Base-by-base conservation (phyloP, 2,329 filamentous ascomycete species). In the Beauveria scarabaeidicola region DNA sequence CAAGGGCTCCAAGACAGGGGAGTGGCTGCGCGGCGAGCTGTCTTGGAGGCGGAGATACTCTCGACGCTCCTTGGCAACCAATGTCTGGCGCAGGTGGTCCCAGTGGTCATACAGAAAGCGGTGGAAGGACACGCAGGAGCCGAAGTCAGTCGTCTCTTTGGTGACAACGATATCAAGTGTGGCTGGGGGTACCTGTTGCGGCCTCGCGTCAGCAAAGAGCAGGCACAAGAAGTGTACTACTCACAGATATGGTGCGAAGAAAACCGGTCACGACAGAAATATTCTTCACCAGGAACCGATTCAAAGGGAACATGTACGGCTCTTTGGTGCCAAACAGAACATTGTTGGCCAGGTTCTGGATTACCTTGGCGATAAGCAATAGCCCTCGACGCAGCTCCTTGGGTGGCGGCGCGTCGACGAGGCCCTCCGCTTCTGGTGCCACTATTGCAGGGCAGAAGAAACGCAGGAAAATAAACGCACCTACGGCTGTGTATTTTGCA, bases 361-460 rank as follows among this genome's bases (percentile, higher is more conserved):
- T 81, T 61, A 89, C 82, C 67, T 89, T 89, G 53, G 86, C 85
- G 64, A 89, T 88, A 36, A 89, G 77, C 32, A 89, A 76, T 6
- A 89, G 75, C 4, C 86, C 85, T 58, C 86, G 79, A 19, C 86
- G 79, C 82, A 88, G 86, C 65, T 87, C 85, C 68, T 87, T 88
- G 1, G 85, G 85, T 6, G 85, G 85, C 3, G 82, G 67, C 1
- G 75, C 76, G 17, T 78, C 74, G 19, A 88, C 82, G n/a, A 89
- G 74, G 2, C 84, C 84, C 66, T 88, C 86, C 1, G 79, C 81
- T 67, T 89, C 85, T 0, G 86, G 86, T 1, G 86, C 84, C 17
- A 89, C 86, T 58, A 89, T 89, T 27, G 86, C 86, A 8, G 86
- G 86, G 64, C 86, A 89, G 68, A 89, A 89, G 73, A 89, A 89